Evolutionary conservation across 2,329 filamentous ascomycete genomes (phyloP).

Genomic region (Tolypocladium sp.): DNA sequence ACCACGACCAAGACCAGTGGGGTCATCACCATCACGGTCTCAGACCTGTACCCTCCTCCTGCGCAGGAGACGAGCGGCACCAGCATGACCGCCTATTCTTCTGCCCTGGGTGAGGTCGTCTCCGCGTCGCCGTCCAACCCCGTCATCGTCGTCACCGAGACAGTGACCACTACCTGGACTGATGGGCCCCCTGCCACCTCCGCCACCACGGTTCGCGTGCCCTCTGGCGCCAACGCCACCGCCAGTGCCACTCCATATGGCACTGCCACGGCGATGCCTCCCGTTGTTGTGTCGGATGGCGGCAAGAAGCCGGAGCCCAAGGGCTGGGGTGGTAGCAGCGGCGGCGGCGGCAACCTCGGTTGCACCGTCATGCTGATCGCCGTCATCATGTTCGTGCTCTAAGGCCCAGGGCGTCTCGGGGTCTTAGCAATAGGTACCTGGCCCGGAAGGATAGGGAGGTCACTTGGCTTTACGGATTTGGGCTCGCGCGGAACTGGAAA

Average conservation of each 20-base stretch:
- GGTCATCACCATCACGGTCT: conserved; percentile 17
- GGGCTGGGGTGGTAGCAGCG: conserved; percentile 17
- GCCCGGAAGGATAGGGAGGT: background rate
- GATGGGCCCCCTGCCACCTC: conserved; percentile 14
- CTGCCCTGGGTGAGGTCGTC: conserved; percentile 13
- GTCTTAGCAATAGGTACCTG: background rate
- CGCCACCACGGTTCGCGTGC: conserved; percentile 22
- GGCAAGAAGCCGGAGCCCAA: conserved; percentile 21
- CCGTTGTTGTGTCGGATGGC: conserved; percentile 21
- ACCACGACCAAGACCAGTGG: conserved; percentile 17
- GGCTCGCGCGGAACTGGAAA: background rate
- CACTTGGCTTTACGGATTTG: background rate
- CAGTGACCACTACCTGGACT: conserved; percentile 22
- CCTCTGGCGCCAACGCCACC: conserved; percentile 19
- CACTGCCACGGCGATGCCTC: conserved; percentile 11
- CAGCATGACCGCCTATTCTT: conserved; percentile 4
- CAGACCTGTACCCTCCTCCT: conserved; percentile 4
- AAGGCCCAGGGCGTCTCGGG: background rate
- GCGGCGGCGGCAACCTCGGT: conserved; percentile 21
- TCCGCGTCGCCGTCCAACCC: conserved; percentile 2
- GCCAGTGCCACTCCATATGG: conserved; percentile 12
- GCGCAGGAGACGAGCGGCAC: background rate
- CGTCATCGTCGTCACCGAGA: conserved; percentile 15
- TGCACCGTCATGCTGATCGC: conserved; percentile 27
- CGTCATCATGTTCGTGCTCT: conserved; percentile 23